These are phyloP conservation scores for Rhizopogon parksii DNA, from an alignment of 1,284 basidiomycete species.

Conservation along the genomic window DNA sequence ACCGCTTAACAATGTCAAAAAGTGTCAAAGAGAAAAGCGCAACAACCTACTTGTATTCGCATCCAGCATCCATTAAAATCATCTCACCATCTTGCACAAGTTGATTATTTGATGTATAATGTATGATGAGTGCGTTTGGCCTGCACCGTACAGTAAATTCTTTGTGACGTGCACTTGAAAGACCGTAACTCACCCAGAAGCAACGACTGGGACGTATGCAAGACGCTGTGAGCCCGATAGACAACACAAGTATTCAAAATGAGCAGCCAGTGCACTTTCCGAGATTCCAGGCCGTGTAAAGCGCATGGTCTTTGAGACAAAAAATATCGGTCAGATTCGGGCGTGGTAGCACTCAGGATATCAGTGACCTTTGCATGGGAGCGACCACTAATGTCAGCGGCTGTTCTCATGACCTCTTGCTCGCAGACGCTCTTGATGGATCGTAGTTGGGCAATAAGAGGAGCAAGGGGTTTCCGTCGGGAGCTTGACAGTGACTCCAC, in stretches of 20 bases:
- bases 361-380: conserved; percentile 66
- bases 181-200: conserved; percentile 63
- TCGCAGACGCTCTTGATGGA: conserved; percentile 68
- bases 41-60: conserved; percentile 71
- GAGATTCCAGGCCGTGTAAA: conserved; percentile 66
- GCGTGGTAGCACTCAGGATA: conserved; percentile 5
- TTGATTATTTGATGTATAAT: conserved; percentile 89
- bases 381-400: conserved; percentile 70
- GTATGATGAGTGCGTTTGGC: conserved; percentile 82
- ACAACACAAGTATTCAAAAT: conserved; percentile 84
- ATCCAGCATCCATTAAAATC: conserved; percentile 85
- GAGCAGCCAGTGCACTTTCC: conserved; percentile 73
- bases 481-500: conserved; percentile 44
- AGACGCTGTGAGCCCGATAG: conserved; percentile 74
- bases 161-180: neutral
- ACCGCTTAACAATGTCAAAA: conserved; percentile 43
- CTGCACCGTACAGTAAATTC: conserved; percentile 32
- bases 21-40: conserved; percentile 1
- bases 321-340: neutral
- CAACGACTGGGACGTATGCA: conserved; percentile 93
- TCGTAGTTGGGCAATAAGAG: conserved; percentile 57
- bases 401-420: conserved; percentile 61
- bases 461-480: conserved; percentile 46
- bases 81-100: conserved; percentile 67
- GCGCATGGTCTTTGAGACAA: conserved; percentile 65